Evolutionary conservation across 1,284 basidiomycete genomes (phyloP).

Genomic region (Marasmius tenuissimus): DNA sequence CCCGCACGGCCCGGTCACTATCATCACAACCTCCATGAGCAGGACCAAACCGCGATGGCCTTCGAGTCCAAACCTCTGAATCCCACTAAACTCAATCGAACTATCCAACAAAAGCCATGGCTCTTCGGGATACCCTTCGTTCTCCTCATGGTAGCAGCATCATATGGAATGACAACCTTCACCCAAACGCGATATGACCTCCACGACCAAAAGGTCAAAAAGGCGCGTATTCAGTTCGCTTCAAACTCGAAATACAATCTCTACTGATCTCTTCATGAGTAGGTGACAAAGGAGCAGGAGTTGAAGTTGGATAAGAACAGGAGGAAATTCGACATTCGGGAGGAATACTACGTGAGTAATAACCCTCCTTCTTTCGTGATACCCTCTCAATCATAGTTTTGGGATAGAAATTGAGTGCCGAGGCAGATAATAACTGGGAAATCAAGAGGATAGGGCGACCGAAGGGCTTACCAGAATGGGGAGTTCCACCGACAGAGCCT

Average conservation of each 20-base stretch:
- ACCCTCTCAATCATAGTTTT: background rate
- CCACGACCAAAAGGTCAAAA: constrained; percentile 77
- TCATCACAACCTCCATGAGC: no score
- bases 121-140: constrained; percentile 90
- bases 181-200: constrained; percentile 93
- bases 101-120: constrained; percentile 58
- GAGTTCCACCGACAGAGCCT: constrained; percentile 67
- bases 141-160: constrained; percentile 81
- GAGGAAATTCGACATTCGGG: constrained; percentile 89
- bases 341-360: constrained; percentile 90
- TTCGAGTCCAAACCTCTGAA: constrained; percentile 61
- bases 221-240: constrained; percentile 35
- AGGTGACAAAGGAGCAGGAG: constrained; percentile 79
- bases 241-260: no score
- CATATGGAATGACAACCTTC: constrained; percentile 82
- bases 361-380: background rate
- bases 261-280: no score
- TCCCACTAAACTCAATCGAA: constrained; percentile 41
- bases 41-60: constrained; percentile 18
- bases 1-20: no score
- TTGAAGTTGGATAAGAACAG: constrained; percentile 77
- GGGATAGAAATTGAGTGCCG: constrained; percentile 62
- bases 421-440: constrained; percentile 78
- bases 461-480: constrained; percentile 86
- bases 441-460: constrained; percentile 84